These are phyloP conservation scores for Mallotus nudiflorus DNA, from an alignment of 345 rosid species.

Conservation along the genomic window DNA sequence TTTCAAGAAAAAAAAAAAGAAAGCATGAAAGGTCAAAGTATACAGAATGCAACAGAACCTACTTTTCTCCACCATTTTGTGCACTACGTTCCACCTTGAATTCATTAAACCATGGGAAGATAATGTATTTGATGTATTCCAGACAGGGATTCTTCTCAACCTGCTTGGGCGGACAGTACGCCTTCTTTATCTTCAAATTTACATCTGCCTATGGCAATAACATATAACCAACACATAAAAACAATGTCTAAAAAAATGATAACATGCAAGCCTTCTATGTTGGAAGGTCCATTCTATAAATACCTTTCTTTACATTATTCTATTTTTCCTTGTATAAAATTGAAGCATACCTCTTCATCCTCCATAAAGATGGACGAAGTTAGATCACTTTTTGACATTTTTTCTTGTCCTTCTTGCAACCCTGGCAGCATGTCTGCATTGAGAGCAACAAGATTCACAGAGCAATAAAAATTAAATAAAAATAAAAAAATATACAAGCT, in stretches of 20 bases:
- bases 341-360: conserved; percentile 73
- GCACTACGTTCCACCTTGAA: conserved; percentile 65
- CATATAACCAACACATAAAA: not conserved
- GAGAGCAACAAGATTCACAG: conserved; percentile 15
- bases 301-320: not conserved
- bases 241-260: no score
- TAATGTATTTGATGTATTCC: conserved; percentile 67
- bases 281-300: not conserved
- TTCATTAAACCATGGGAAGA: conserved; percentile 75
- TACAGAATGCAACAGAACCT: conserved; percentile 35
- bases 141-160: conserved; percentile 78
- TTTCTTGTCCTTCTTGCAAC: conserved; percentile 85
- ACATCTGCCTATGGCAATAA: conserved; percentile 60
- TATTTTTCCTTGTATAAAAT: no score
- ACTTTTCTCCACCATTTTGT: conserved; percentile 78
- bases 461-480: not conserved
- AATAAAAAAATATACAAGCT: not conserved
- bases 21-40: no score
- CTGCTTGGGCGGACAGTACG: conserved; percentile 75
- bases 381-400: conserved; percentile 91
- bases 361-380: conserved; percentile 86
- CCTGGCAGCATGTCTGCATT: conserved; percentile 90
- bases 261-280: not conserved
- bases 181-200: conserved; percentile 79
- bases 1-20: not conserved